Conservation (phyloP, 352 stramenopile species). For the Phytophthora hybrid region DNA sequence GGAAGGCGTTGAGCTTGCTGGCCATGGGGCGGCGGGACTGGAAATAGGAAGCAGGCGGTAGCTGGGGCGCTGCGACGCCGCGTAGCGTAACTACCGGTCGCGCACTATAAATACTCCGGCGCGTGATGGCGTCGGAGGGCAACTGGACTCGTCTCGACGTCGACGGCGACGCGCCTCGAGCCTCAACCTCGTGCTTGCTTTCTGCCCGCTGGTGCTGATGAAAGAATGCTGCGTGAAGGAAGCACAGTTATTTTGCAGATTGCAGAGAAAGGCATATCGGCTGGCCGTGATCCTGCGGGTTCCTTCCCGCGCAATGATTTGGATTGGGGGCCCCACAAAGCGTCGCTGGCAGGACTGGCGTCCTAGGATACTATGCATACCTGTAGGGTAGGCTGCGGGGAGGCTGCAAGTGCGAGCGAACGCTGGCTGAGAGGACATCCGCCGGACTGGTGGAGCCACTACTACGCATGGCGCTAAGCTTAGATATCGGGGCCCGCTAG, state of each 20-base stretch:
- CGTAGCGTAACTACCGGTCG: conserved; percentile 32
- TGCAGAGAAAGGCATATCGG: conserved; percentile 36
- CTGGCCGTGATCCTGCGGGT: conserved; percentile 10
- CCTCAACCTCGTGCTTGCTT: conserved; percentile 7
- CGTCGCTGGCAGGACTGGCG: neutral
- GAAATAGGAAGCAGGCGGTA: conserved; percentile 15
- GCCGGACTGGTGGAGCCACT: no score
- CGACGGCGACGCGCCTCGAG: neutral
- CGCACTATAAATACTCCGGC: conserved; percentile 30
- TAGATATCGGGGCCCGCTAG: no score
- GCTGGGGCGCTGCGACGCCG: neutral
- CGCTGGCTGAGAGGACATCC: no score
- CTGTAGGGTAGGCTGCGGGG: no score
- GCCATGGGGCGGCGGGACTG: conserved; percentile 40
- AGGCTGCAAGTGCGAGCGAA: no score
- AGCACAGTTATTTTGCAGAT: conserved; percentile 28
- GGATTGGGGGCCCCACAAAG: conserved; percentile 16
- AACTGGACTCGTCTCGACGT: conserved; percentile 19
- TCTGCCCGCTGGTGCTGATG: conserved; percentile 10
- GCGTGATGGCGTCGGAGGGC: conserved; percentile 10
- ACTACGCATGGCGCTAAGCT: no score
- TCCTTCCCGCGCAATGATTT: conserved; percentile 32
- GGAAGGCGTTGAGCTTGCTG: conserved; percentile 83
- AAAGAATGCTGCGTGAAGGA: conserved; percentile 9
- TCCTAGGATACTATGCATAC: no score